Evolutionary conservation across 2,329 filamentous ascomycete species (phyloP).

Genomic region (Capronia coronata): DNA sequence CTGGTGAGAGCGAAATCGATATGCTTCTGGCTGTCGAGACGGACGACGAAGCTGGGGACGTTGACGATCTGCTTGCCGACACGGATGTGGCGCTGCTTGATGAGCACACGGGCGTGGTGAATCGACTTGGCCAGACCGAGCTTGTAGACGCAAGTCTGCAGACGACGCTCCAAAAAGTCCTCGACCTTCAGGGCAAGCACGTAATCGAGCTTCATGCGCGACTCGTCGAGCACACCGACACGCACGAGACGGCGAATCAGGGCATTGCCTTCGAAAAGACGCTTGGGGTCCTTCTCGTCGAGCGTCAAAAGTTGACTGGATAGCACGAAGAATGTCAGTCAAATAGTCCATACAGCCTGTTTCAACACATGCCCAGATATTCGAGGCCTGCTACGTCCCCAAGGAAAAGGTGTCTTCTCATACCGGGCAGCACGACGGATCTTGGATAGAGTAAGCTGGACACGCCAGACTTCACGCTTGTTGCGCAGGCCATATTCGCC

Average conservation of each 20-base stretch:
- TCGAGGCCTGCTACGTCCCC: too few relatives aligned
- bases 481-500: slow-evolving; percentile 99
- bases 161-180: slow-evolving; percentile 99
- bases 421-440: slow-evolving; percentile 99
- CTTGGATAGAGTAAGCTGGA: slow-evolving; percentile 99
- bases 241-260: slow-evolving; percentile 99
- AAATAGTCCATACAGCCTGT: slow-evolving; percentile 3
- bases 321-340: slow-evolving; percentile 22
- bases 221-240: slow-evolving; percentile 99
- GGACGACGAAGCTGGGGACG: slow-evolving; percentile 98
- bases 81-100: slow-evolving; percentile 98
- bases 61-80: slow-evolving; percentile 99
- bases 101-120: slow-evolving; percentile 99
- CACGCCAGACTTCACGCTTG: slow-evolving; percentile 99
- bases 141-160: slow-evolving; percentile 99
- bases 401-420: slow-evolving; percentile 16
- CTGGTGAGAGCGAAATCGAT: slow-evolving; percentile 98
- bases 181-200: slow-evolving; percentile 98
- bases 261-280: slow-evolving; percentile 99
- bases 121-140: slow-evolving; percentile 99
- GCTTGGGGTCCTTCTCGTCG: slow-evolving; percentile 99
- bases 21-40: slow-evolving; percentile 99
- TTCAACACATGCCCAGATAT: too few relatives aligned
- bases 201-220: slow-evolving; percentile 99
- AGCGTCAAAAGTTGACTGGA: slow-evolving; percentile 96